Conservation (phyloP, 768 basidiomycete species). For the Gautieria morchelliformis region DNA sequence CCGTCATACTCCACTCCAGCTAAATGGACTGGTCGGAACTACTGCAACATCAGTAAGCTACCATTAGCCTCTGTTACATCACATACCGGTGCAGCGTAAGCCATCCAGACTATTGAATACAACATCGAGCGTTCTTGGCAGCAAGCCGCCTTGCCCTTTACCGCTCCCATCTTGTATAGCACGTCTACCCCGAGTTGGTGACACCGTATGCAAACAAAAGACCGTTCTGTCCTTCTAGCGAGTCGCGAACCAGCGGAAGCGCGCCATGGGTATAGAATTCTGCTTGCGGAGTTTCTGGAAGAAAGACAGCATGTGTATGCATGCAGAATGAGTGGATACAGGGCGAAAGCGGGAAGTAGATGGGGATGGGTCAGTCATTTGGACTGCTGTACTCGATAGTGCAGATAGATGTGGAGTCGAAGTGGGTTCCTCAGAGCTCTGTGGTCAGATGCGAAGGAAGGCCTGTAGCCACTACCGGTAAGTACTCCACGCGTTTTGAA, state of each 20-base stretch:
- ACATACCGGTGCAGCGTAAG: conserved; percentile 56
- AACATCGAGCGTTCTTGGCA: too few species aligned
- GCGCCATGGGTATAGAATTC: conserved; percentile 89
- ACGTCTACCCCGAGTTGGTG: too few species aligned
- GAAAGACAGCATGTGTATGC: conserved; percentile 82
- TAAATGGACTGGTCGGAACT: conserved; percentile 12
- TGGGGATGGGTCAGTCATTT: conserved; percentile 66
- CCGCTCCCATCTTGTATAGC: too few species aligned
- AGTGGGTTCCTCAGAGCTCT: conserved; percentile 41
- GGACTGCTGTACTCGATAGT: too few species aligned
- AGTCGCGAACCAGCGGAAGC: conserved; percentile 75
- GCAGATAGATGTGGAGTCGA: too few species aligned
- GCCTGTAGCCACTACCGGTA: conserved; percentile 38
- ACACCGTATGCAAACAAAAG: too few species aligned
- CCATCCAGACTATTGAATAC: conserved; percentile 86
- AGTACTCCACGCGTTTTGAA: background rate
- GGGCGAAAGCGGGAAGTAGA: too few species aligned
- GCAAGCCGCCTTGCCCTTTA: too few species aligned
- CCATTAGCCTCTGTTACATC: too few species aligned
- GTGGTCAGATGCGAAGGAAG: conserved; percentile 70
- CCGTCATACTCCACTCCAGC: too few species aligned
- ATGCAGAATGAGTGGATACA: conserved; percentile 57
- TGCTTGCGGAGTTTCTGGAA: conserved; percentile 54
- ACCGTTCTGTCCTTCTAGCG: conserved; percentile 74
- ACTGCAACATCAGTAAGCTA: too few species aligned